Evolutionary conservation across 2,329 filamentous ascomycete species (phyloP), one percentile per base, ranked within the genome.

Genomic region (Graphilbum sp.): DNA sequence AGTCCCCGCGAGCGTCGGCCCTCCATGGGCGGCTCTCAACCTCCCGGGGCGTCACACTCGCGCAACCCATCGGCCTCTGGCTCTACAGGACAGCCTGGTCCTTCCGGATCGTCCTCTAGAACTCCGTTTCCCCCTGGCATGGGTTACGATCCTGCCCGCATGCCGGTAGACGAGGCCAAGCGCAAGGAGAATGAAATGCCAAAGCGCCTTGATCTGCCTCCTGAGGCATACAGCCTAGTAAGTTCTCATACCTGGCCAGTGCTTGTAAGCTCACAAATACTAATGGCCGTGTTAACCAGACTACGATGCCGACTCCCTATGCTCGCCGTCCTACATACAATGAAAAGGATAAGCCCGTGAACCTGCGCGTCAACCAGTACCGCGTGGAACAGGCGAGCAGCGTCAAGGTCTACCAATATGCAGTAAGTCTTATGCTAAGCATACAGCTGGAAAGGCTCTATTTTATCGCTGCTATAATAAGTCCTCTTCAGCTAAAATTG

Each of bases 401-500:
- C 8, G 34, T 46, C 33, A 43, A 72, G 0, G 71, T 95, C 18
- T 76, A 76, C 44, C 87, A 95, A 52, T 96, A 88, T 48, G 85
- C 94, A 60, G 82, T 87, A 60, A 67, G 79, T 68, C 5, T 12
- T n/a, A n/a, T n/a, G n/a, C n/a, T n/a, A n/a, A n/a, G n/a, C n/a
- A n/a, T n/a, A n/a, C n/a, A n/a, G n/a, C n/a, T n/a, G n/a, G n/a
- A n/a, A n/a, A n/a, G n/a, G n/a, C n/a, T n/a, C n/a, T n/a, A n/a
- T 2, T 3, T 6, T 21, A 23, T 11, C n/a, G 15, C n/a, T n/a
- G n/a, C n/a, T n/a, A n/a, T n/a, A n/a, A n/a, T n/a, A n/a, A n/a
- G n/a, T n/a, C 21, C 21, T 24, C 5, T 24, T 11, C 21, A n/a
- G 19, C 18, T 25, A n/a, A 30, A 24, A 16, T 12, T 19, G 20